Percentiles rank a stretch among this genome's conserved stretches.
These are phyloP conservation scores for Pichia sp. DNA, from an alignment of 1,139 yeast species.

Conservation along the genomic window DNA sequence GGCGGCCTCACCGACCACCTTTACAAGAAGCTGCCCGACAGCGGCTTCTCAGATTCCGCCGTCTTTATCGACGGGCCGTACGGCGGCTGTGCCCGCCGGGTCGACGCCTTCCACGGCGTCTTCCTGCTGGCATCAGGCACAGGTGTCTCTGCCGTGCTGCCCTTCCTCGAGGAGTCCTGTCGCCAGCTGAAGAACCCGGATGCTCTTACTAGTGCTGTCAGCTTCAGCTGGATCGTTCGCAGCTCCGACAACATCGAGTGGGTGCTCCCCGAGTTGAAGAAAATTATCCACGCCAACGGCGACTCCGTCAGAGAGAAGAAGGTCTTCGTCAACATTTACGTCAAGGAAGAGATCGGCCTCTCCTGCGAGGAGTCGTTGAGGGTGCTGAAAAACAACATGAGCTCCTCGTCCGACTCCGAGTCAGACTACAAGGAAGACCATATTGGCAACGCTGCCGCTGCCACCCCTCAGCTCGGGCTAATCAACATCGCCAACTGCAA, in stretches of 20 bases:
- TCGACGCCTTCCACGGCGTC: constrained; percentile 46
- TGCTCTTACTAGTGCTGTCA: constrained; percentile 29
- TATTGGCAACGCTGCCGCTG: neutral
- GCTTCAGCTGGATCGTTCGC: constrained; percentile 49
- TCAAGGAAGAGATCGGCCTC: constrained; percentile 7
- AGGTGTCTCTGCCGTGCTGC: constrained; percentile 35
- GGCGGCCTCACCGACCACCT: constrained; percentile 45
- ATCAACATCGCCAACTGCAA: constrained; percentile 34
- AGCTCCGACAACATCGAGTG: constrained; percentile 38
- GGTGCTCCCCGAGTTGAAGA: constrained; percentile 40
- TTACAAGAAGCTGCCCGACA: constrained; percentile 29
- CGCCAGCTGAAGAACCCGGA: constrained; percentile 29
- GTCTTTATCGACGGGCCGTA: constrained; percentile 61
- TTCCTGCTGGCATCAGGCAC: constrained; percentile 46
- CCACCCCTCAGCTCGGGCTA: neutral
- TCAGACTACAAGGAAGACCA: neutral
- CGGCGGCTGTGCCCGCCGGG: constrained; percentile 54
- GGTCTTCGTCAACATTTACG: constrained; percentile 24
- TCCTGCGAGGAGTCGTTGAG: constrained; percentile 1
- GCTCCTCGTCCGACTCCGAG: constrained; percentile 22
- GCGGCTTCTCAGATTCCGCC: constrained; percentile 22
- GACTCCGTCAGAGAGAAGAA: constrained; percentile 10
- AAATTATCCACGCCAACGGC: constrained; percentile 2
- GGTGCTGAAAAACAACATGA: neutral
- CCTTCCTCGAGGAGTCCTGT: constrained; percentile 32